Conservation (phyloP, 108 stramenopile genomes). For the Cafeteria roenbergensis region DNA sequence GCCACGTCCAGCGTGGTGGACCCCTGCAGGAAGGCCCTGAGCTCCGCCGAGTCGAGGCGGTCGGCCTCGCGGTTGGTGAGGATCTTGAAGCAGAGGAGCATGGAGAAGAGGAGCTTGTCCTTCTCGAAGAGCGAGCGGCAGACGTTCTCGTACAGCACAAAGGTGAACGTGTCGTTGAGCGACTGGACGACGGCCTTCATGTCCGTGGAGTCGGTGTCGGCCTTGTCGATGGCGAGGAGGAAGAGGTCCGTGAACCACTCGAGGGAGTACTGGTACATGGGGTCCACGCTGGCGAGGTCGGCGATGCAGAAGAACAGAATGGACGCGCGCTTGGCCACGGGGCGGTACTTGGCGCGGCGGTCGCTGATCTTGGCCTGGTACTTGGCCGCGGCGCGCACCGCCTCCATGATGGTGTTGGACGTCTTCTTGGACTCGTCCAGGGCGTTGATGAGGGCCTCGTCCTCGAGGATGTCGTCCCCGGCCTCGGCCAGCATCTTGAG, state of each 20-base stretch:
- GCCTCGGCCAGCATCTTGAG: constrained; percentile 40
- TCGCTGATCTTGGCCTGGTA: constrained; percentile 35
- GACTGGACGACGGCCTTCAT: constrained; percentile 34
- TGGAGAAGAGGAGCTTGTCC: constrained; percentile 50
- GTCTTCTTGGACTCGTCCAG: constrained; percentile 43
- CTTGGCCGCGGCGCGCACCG: constrained; percentile 37
- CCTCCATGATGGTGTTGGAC: constrained; percentile 39
- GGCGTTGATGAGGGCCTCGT: constrained; percentile 50
- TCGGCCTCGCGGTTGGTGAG: constrained; percentile 18
- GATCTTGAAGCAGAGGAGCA: constrained; percentile 39
- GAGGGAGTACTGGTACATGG: constrained; percentile 57
- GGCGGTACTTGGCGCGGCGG: constrained; percentile 36
- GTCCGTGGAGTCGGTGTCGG: constrained; percentile 17
- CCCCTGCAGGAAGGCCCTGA: constrained; percentile 45
- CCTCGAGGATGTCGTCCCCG: constrained; percentile 51
- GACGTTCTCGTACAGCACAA: constrained; percentile 45
- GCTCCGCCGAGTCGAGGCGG: constrained; percentile 21
- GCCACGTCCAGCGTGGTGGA: constrained; percentile 36
- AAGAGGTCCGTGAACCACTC: constrained; percentile 52
- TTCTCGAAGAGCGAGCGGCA: constrained; percentile 49
- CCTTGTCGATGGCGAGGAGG: constrained; percentile 39
- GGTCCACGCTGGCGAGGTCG: constrained; percentile 41
- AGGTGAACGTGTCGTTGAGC: constrained; percentile 45
- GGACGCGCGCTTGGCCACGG: constrained; percentile 44
- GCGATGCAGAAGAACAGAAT: constrained; percentile 53